phyloP scores from a whole-genome alignment of 306 rosid species.

The Quercus suber region DNA sequence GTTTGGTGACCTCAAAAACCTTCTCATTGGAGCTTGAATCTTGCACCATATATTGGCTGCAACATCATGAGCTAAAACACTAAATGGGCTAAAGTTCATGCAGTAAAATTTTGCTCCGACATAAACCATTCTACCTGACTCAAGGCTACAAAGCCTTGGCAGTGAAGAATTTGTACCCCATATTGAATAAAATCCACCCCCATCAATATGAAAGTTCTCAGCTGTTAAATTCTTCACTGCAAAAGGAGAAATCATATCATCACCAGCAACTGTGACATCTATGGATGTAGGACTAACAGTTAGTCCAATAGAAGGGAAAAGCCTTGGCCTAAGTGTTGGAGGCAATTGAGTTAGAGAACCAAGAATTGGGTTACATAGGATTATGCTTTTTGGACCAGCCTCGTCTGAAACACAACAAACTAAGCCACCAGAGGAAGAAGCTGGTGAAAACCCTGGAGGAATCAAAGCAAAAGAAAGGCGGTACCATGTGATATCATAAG shows the following conservation, averaged over 20 bases:
- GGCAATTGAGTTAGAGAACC: conserved; percentile 73
- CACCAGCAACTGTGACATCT: conserved; percentile 75
- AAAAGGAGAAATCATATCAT: conserved; percentile 89
- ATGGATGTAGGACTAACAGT: conserved; percentile 59
- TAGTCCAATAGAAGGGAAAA: conserved; percentile 83
- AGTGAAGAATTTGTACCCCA: conserved; percentile 77
- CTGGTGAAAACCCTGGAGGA: conserved; percentile 79
- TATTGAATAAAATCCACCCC: conserved; percentile 71
- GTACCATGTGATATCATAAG: conserved; percentile 72
- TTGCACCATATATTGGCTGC: conserved; percentile 64
- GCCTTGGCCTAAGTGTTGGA: conserved; percentile 68
- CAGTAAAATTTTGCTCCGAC: conserved; percentile 67
- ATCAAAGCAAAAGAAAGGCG: conserved; percentile 51
- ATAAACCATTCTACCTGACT: conserved; percentile 70
- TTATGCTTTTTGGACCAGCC: conserved; percentile 72
- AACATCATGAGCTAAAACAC: conserved; percentile 60
- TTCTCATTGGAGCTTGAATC: conserved; percentile 91
- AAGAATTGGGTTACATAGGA: conserved; percentile 76
- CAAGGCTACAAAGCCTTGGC: conserved; percentile 81
- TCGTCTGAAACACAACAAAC: conserved; percentile 73
- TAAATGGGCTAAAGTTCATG: conserved; percentile 91
- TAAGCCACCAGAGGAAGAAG: conserved; percentile 71
- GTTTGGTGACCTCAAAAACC: conserved; percentile 70
- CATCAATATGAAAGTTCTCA: conserved; percentile 82
- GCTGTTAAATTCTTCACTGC: conserved; percentile 87